Evolutionary conservation across 371 early-diverging fungal genomes (phyloP).

Genomic region (Mortierella sp.): DNA sequence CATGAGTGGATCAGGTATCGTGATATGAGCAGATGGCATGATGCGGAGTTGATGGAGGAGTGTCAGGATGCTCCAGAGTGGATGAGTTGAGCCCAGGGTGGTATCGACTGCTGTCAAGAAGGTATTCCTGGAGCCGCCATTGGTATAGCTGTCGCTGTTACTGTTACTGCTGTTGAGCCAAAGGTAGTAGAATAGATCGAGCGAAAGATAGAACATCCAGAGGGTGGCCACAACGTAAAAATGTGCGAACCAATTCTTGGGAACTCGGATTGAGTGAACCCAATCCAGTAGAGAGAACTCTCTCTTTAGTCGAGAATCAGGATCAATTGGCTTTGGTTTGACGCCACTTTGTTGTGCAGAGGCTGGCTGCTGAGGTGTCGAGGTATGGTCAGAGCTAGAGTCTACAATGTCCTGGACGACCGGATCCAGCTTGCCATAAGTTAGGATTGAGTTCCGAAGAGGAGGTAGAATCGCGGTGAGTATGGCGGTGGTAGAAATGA

Average conservation of each 20-base stretch:
- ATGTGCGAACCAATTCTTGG: conserved; percentile 74
- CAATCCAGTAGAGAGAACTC: too few species aligned
- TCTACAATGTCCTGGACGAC: too few species aligned
- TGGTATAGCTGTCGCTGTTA: background rate
- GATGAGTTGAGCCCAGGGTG: conserved; percentile 4
- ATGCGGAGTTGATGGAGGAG: conserved; percentile 36
- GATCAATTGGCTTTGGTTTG: background rate
- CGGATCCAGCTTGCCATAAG: conserved; percentile 45
- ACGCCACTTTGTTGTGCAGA: too few species aligned
- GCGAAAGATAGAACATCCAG: conserved; percentile 33
- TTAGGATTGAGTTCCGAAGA: conserved; percentile 30
- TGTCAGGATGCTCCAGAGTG: conserved; percentile 24
- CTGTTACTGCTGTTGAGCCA: background rate
- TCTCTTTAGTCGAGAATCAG: too few species aligned
- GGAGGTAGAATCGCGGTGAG: conserved; percentile 23
- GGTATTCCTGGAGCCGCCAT: background rate
- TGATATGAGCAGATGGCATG: conserved; percentile 13
- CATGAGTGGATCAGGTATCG: too few species aligned
- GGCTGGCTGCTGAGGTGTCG: too few species aligned
- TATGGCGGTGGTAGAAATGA: conserved; percentile 22
- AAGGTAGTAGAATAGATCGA: conserved; percentile 33
- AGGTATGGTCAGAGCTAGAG: too few species aligned
- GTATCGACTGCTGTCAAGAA: background rate
- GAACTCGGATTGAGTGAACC: conserved; percentile 56
- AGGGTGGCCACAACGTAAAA: conserved; percentile 64